Percentiles rank a stretch among this genome's conserved stretches.
Evolutionary conservation across 2,329 filamentous ascomycete species (phyloP).

Genomic region (Apiospora hydei): DNA sequence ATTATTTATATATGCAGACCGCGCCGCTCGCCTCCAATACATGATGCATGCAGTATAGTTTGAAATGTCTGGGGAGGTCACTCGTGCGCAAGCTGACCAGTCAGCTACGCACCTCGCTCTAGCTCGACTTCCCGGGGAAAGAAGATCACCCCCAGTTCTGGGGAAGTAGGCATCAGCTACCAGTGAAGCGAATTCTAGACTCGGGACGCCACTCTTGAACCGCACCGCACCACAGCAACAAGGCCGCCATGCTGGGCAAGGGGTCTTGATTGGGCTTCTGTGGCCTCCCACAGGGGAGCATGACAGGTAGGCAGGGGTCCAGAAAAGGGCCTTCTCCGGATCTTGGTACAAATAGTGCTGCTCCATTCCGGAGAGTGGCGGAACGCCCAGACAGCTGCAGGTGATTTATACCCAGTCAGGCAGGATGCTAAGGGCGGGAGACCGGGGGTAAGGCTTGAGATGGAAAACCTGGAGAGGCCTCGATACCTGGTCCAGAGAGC

Average conservation of each 20-base stretch:
- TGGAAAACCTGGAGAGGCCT: neutral
- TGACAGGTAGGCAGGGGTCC: slow-evolving; percentile 5
- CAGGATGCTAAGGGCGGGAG: slow-evolving; percentile 1
- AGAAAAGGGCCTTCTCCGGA: slow-evolving; percentile 23
- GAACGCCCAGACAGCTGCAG: slow-evolving; percentile 8
- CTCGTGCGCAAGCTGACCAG: slow-evolving; percentile 4
- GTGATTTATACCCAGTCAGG: neutral
- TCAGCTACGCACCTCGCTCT: neutral
- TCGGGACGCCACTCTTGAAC: neutral
- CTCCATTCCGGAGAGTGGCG: slow-evolving; percentile 2
- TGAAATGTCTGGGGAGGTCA: neutral
- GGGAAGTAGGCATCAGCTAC: neutral
- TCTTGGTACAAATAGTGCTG: slow-evolving; percentile 3
- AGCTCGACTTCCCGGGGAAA: neutral
- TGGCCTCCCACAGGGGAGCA: slow-evolving; percentile 4
- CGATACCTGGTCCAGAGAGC: neutral
- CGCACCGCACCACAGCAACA: neutral
- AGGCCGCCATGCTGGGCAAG: neutral
- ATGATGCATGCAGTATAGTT: neutral
- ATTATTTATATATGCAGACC: slow-evolving; percentile 10
- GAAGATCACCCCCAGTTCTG: neutral
- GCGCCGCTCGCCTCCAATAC: neutral
- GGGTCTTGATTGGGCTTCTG: neutral
- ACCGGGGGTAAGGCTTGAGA: neutral
- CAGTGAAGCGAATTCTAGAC: slow-evolving; percentile 16